A percentile compares a stretch with the other conserved stretches of the same genome.
Conservation (phyloP, 2,329 filamentous ascomycete species). For the Coniella lustricola region DNA sequence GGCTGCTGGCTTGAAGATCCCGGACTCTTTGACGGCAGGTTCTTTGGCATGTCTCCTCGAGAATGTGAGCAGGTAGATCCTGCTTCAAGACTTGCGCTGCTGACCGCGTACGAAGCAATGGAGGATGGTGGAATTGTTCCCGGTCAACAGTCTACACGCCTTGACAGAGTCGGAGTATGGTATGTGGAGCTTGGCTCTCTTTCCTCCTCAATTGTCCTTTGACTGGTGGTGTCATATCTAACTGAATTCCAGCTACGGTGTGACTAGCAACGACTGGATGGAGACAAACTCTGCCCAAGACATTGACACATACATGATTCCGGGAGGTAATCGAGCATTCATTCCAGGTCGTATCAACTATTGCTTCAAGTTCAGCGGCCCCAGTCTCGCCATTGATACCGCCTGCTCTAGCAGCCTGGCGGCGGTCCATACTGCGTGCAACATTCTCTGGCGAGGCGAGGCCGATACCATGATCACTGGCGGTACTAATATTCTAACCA, state of each 20-base stretch:
- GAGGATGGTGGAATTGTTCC: constrained; percentile 38
- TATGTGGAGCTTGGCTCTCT: too few relatives aligned
- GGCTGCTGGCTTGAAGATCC: constrained; percentile 8
- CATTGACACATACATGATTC: constrained; percentile 17
- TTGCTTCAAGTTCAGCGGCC: constrained; percentile 28
- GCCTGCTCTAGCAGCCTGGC: constrained; percentile 31
- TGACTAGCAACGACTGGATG: constrained; percentile 46
- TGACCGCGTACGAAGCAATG: constrained; percentile 13
- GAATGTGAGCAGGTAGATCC: constrained; percentile 15
- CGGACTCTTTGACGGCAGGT: constrained; percentile 11
- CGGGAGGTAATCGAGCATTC: constrained; percentile 23
- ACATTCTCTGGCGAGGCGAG: constrained; percentile 53
- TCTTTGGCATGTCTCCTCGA: constrained; percentile 15
- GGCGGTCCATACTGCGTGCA: constrained; percentile 33
- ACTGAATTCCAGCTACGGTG: constrained; percentile 38
- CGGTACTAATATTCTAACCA: constrained; percentile 57
- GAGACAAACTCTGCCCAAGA: constrained; percentile 50
- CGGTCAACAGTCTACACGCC: constrained; percentile 14
- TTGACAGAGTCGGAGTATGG: constrained; percentile 53
- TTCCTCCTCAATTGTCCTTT: too few relatives aligned
- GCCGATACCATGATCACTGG: constrained; percentile 58
- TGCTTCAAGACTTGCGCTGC: constrained; percentile 5
- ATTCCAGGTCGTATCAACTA: constrained; percentile 32
- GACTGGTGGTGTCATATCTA: too few relatives aligned
- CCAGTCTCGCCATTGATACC: constrained; percentile 31